phyloP scores from a whole-genome alignment of 768 basidiomycete species.

The Cyclocybe aegerita region DNA sequence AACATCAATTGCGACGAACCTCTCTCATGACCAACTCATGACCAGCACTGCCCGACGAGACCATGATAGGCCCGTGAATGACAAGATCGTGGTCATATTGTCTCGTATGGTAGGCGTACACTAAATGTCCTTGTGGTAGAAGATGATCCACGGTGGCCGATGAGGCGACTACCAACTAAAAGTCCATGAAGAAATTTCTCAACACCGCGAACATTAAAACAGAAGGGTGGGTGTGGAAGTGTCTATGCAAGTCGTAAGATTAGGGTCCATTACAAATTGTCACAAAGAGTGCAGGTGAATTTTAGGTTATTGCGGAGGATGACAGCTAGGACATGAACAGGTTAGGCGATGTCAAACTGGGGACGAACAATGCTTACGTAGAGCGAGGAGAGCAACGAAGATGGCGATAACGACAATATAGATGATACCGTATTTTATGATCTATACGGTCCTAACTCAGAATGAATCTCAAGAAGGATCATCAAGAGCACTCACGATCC shows the following conservation, averaged over 20 bases:
- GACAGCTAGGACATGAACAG: conserved; percentile 41
- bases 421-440: conserved; percentile 80
- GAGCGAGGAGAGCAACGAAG: conserved; percentile 74
- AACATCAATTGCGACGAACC: background rate
- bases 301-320: conserved; percentile 60
- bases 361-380: conserved; percentile 54
- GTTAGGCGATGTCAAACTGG: conserved; percentile 7
- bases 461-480: conserved; percentile 1
- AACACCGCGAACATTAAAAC: conserved; percentile 26
- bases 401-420: conserved; percentile 67
- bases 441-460: conserved; percentile 37
- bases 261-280: conserved; percentile 56
- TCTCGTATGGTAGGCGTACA: conserved; percentile 45
- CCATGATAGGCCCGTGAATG: conserved; percentile 1
- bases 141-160: conserved; percentile 33
- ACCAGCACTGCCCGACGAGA: background rate
- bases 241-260: conserved; percentile 36
- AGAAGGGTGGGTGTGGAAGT: conserved; percentile 26
- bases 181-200: conserved; percentile 37
- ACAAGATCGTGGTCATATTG: conserved; percentile 34
- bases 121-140: conserved; percentile 41
- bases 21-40: background rate
- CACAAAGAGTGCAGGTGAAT: conserved; percentile 66
- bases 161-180: conserved; percentile 25
- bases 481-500: conserved; percentile 62